Percentiles rank a stretch among this genome's conserved stretches.
These are phyloP conservation scores for Podaxis sp. DNA, from an alignment of 768 basidiomycete genomes.

Conservation along the genomic window DNA sequence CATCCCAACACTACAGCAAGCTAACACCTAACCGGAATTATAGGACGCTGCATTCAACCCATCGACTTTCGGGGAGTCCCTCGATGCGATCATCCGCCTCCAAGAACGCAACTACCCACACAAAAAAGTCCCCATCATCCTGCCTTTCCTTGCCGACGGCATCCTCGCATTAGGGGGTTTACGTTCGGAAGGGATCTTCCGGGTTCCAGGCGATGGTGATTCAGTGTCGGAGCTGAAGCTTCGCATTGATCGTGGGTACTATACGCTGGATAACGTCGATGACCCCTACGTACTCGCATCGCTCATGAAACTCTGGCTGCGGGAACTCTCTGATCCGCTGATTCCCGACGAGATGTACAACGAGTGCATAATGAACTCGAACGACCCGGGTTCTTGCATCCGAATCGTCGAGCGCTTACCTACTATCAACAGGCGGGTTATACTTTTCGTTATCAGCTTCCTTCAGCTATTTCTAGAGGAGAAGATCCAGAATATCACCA, in stretches of 20 bases:
- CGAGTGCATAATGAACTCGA: conserved; percentile 73
- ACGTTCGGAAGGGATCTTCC: conserved; percentile 88
- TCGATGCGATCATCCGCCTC: conserved; percentile 79
- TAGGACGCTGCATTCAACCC: conserved; percentile 94
- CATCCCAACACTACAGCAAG: not conserved
- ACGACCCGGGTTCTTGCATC: conserved; percentile 68
- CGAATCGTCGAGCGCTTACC: conserved; percentile 77
- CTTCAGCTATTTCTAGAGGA: conserved; percentile 86
- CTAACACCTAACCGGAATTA: not conserved
- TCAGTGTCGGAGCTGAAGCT: conserved; percentile 85
- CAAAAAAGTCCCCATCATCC: conserved; percentile 86
- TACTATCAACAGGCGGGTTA: conserved; percentile 81
- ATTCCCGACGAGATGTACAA: conserved; percentile 92
- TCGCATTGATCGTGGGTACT: conserved; percentile 88
- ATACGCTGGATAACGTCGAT: conserved; percentile 85
- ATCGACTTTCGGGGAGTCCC: conserved; percentile 89
- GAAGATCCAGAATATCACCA: conserved; percentile 67
- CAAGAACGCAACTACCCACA: conserved; percentile 86
- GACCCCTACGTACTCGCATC: conserved; percentile 91
- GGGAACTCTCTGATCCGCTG: conserved; percentile 90
- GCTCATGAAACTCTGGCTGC: conserved; percentile 89
- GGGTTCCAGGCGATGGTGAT: conserved; percentile 89
- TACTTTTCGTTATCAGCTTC: conserved; percentile 89
- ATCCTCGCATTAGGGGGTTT: conserved; percentile 87
- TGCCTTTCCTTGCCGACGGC: conserved; percentile 91